A percentile compares a stretch with the other conserved stretches of the same genome.
Evolutionary conservation across 2,329 filamentous ascomycete species (phyloP).

Genomic region (Xylariaceae sp.): DNA sequence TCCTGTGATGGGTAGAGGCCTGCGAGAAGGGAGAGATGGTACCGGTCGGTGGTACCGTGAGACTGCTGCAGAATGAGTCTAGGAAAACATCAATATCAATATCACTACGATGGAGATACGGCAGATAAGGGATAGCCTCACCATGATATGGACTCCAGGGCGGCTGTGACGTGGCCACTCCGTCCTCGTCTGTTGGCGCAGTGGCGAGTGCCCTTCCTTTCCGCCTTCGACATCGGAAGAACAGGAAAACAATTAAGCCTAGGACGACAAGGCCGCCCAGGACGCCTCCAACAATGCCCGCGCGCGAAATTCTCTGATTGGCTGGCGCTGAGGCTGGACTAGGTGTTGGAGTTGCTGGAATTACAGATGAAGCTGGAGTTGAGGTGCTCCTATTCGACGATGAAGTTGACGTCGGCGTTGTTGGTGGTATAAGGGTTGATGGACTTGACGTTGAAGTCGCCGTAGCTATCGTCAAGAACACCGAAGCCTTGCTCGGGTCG

Average conservation of each 20-base stretch:
- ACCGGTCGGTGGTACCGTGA: background rate
- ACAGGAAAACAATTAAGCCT: constrained; percentile 14
- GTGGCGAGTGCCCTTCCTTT: background rate
- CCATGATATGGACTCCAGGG: constrained; percentile 31
- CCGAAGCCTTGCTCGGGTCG: constrained; percentile 6
- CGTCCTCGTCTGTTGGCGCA: background rate
- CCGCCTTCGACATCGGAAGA: constrained; percentile 22
- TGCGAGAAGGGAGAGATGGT: constrained; percentile 1
- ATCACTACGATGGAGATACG: background rate
- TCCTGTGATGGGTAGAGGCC: background rate
- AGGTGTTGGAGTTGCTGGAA: background rate
- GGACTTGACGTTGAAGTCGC: no score
- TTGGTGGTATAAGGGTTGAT: background rate
- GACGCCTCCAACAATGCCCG: constrained; percentile 22
- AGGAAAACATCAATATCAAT: background rate
- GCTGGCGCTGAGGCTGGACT: background rate
- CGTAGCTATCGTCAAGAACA: constrained; percentile 22
- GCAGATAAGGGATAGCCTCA: background rate
- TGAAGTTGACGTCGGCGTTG: background rate
- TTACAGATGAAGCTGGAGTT: background rate
- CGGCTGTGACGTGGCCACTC: background rate
- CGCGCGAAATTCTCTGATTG: background rate
- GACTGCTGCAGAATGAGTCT: constrained; percentile 20
- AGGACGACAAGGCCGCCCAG: constrained; percentile 21
- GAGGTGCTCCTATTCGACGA: background rate